These are phyloP conservation scores for Erigeron philadelphicus DNA, from an alignment of 140 eudicot species.

Conservation along the genomic window DNA sequence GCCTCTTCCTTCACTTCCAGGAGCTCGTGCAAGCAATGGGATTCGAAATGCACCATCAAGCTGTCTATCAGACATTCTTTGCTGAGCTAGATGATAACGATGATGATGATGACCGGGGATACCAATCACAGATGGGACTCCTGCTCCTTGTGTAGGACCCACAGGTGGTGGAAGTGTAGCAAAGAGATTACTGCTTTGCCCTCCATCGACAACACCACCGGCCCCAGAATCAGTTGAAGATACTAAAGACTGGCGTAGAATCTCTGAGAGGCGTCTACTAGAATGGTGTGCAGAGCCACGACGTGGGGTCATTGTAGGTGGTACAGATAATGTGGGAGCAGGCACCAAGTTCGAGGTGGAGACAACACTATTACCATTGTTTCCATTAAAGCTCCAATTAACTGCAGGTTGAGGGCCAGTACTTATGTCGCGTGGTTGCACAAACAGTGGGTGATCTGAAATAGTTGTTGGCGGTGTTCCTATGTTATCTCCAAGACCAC, in stretches of 20 bases:
- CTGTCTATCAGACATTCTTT: slow-evolving; percentile 52
- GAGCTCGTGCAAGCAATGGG: slow-evolving; percentile 48
- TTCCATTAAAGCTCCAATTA: slow-evolving; percentile 33
- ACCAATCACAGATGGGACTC: slow-evolving; percentile 39
- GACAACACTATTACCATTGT: slow-evolving; percentile 36
- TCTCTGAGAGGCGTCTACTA: slow-evolving; percentile 57
- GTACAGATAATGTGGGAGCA: slow-evolving; percentile 25
- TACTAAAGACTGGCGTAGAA: slow-evolving; percentile 46
- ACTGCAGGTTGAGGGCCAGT: slow-evolving; percentile 34
- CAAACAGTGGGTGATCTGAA: slow-evolving; percentile 63
- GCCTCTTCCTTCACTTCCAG: slow-evolving; percentile 80
- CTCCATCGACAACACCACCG: slow-evolving; percentile 40
- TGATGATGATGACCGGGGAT: slow-evolving; percentile 31
- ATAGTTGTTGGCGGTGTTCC: slow-evolving; percentile 47
- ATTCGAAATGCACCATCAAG: slow-evolving; percentile 48
- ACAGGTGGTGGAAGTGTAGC: slow-evolving; percentile 33
- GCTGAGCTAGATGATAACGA: slow-evolving; percentile 25
- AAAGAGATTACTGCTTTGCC: slow-evolving; percentile 33
- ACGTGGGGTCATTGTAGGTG: slow-evolving; percentile 37
- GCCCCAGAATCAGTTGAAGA: slow-evolving; percentile 43
- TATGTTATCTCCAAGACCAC: slow-evolving; percentile 36
- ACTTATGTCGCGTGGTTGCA: slow-evolving; percentile 42
- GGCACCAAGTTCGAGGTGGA: slow-evolving; percentile 33
- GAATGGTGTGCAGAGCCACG: slow-evolving; percentile 49
- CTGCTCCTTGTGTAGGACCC: slow-evolving; percentile 40